These are phyloP conservation scores for Alternaria conjuncta DNA, from an alignment of 2,329 filamentous ascomycete genomes.

Conservation along the genomic window DNA sequence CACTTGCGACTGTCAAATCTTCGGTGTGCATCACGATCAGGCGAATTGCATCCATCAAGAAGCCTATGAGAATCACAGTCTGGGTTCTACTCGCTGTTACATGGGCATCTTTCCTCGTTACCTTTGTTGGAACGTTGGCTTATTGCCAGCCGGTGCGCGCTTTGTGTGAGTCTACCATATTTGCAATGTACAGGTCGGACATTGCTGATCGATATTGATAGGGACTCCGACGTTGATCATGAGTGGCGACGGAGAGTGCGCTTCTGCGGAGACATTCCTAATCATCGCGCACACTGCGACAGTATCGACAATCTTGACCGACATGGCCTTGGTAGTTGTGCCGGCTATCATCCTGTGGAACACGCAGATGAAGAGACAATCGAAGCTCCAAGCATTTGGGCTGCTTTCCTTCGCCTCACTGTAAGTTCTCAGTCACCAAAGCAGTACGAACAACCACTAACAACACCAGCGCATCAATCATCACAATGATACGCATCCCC, in stretches of 20 bases:
- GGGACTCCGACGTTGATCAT: slow-evolving; percentile 18
- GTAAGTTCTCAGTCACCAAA: slow-evolving; percentile 1
- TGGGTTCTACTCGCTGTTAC: slow-evolving; percentile 24
- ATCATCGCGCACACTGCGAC: slow-evolving; percentile 30
- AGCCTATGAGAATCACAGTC: slow-evolving; percentile 20
- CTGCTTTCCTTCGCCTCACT: slow-evolving; percentile 29
- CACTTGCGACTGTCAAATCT: slow-evolving; percentile 30
- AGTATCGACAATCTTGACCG: slow-evolving; percentile 27
- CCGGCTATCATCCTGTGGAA: slow-evolving; percentile 32
- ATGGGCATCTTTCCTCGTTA: slow-evolving; percentile 30
- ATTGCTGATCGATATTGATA: neutral
- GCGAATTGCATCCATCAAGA: slow-evolving; percentile 29
- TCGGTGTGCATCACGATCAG: slow-evolving; percentile 33
- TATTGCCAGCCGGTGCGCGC: slow-evolving; percentile 26
- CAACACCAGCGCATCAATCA: slow-evolving; percentile 16
- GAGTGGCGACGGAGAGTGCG: slow-evolving; percentile 20
- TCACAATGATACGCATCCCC: slow-evolving; percentile 27
- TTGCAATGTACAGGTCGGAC: neutral
- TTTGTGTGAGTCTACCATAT: neutral
- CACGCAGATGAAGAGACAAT: slow-evolving; percentile 29
- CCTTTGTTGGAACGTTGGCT: slow-evolving; percentile 25
- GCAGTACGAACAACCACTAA: neutral
- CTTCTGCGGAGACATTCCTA: slow-evolving; percentile 24
- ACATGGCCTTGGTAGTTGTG: slow-evolving; percentile 27
- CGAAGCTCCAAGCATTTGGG: slow-evolving; percentile 29